Evolutionary conservation across 2,329 filamentous ascomycete species (phyloP), one percentile per base, ranked within the genome.

Genomic region (Clarireedia hainanense): DNA sequence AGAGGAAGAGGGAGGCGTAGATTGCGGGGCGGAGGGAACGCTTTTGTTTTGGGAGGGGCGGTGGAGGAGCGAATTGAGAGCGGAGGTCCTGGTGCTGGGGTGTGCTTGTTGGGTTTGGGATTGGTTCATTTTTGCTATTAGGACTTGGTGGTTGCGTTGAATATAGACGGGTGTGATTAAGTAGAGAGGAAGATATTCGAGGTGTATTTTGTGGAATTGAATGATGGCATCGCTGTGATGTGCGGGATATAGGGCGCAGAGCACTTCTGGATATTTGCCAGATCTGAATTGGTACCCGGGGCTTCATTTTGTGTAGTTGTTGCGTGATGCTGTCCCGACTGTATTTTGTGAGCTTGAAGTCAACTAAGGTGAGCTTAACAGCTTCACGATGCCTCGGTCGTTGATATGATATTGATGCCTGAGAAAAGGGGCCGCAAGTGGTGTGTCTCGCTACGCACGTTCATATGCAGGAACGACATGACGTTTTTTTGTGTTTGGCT

Each of bases 1-100:
- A 48, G 52, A 78, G 65, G 64, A 74, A 76, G 43, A 73, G 7
- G 14, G 66, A 59, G 10, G 64, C 67, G 43, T 64, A 69, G 40
- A 70, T 70, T 42, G 62, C 62, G 20, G 61, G 65, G 27, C 62
- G 67, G 9, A 66, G 63, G 5, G 65, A 65, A 23, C 63, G 63
- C 30, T 62, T 65, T 4, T 58, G 50, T 47, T 58, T 61, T 4
- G 17, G 15, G 7, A 20, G 27, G 24, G 63, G 58, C 10, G 43
- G 42, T 42, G 55, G 39, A 37, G 56, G 49, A 9, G 61, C 51
- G 48, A 65, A 61, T 60, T 67, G 64, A 37, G 66, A 65, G n/a
- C 61, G 61, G 15, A 67, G 57, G 52, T 67, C 60, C 23, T 24
- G 59, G 45, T 56, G 9, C 10, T 49, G 52, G n/a, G 52, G 36